Conservation (phyloP, 1,139 yeast genomes). For the Arxiozyma heterogenica region DNA sequence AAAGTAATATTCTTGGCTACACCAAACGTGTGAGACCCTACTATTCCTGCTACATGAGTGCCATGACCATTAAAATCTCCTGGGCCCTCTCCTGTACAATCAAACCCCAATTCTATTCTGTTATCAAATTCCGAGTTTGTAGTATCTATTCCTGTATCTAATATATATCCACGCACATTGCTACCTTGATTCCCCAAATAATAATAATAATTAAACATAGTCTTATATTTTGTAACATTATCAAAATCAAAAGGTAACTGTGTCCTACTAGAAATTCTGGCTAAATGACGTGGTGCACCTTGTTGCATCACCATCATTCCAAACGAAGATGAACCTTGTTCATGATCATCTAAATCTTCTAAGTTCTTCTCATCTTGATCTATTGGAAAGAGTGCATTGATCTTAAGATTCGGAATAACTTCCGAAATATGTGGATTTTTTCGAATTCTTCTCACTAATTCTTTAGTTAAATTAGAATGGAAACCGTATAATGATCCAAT, state of each 20-base stretch:
- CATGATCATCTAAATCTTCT: constrained; percentile 9
- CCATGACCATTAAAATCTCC: constrained; percentile 67
- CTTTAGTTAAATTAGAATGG: constrained; percentile 47
- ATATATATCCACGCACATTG: constrained; percentile 62
- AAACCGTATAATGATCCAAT: constrained; percentile 61
- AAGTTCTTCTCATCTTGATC: constrained; percentile 7
- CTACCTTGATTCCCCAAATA: constrained; percentile 37
- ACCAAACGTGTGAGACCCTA: constrained; percentile 70
- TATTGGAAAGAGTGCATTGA: constrained; percentile 36
- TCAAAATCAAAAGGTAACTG: constrained; percentile 30
- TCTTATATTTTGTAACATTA: constrained; percentile 16
- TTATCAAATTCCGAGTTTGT: constrained; percentile 60
- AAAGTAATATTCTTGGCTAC: constrained; percentile 63
- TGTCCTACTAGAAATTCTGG: constrained; percentile 48
- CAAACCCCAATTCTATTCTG: constrained; percentile 50
- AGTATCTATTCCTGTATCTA: constrained; percentile 64
- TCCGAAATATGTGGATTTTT: constrained; percentile 45
- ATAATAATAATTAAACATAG: constrained; percentile 36
- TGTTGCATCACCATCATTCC: constrained; percentile 6
- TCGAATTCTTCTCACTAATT: constrained; percentile 40
- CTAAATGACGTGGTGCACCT: constrained; percentile 62
- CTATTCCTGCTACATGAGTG: constrained; percentile 86
- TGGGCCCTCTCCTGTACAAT: constrained; percentile 50
- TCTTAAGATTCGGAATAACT: constrained; percentile 47
- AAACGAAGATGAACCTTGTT: constrained; percentile 35